Percentiles rank a stretch among this genome's conserved stretches.
Evolutionary conservation across 306 rosid genomes (phyloP).

Genomic region (Mimosa bimucronata): DNA sequence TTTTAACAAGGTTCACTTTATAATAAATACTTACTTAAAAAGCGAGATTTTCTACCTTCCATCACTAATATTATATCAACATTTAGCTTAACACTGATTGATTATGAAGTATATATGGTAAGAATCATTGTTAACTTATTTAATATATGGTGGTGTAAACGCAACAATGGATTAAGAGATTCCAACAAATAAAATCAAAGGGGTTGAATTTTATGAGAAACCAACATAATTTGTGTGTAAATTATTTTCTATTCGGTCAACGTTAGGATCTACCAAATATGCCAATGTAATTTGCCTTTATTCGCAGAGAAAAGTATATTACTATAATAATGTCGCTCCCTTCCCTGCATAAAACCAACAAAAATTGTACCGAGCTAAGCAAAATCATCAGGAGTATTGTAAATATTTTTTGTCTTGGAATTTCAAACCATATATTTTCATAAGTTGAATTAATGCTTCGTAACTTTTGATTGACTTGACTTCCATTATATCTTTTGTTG

Average conservation of each 20-base stretch:
- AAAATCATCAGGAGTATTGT: not conserved
- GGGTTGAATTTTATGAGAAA: not conserved
- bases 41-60: too few species aligned
- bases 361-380: not conserved
- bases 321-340: not conserved
- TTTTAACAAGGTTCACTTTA: too few species aligned
- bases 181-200: constrained; percentile 22
- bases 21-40: too few species aligned
- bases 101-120: too few species aligned
- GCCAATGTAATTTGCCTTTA: too few species aligned
- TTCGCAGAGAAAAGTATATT: not conserved
- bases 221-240: not conserved
- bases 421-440: constrained; percentile 7
- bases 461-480: constrained; percentile 50
- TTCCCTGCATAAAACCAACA: not conserved
- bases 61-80: too few species aligned
- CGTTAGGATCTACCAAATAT: not conserved
- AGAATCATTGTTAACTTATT: too few species aligned
- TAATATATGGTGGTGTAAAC: constrained; percentile 17
- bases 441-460: not conserved
- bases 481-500: constrained; percentile 36
- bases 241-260: not conserved
- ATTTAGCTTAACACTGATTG: too few species aligned
- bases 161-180: constrained; percentile 31
- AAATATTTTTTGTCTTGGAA: not conserved